Evolutionary conservation across 2,329 filamentous ascomycete species (phyloP), one percentile per base, ranked within the genome.

Genomic region (Botrytis hyacinthi): DNA sequence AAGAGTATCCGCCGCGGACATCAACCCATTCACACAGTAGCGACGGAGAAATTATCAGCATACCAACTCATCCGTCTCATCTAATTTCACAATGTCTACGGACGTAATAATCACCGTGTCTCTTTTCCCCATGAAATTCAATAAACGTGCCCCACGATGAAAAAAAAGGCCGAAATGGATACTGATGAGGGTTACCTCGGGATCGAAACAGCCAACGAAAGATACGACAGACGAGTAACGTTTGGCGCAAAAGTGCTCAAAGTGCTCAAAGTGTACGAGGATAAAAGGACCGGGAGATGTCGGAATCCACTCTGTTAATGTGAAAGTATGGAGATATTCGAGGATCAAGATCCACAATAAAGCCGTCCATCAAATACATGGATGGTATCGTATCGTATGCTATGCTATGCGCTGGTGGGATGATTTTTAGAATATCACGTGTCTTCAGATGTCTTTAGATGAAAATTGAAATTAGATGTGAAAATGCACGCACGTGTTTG

Each of bases 341-440:
- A 60, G 67, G 16, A 40, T 57, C n/a, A 60, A 40, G 60, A 71
- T 71, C 70, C 70, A 71, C n/a, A 71, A 71, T 71, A 71, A 71
- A 71, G 70, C 70, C 70, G 70, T 66, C 65, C 44, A 42, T 54
- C 46, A 40, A 29, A 42, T 68, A 32, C 26, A 29, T 57, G 14
- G n/a, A 29, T 57, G 14, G n/a, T 18, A 29, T 57, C 51, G 51
- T 29, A 29, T 57, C n/a, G n/a, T 29, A 29, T 57, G n/a, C n/a
- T 54, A 29, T 54, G 14, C 26, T 57, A 68, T 68, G 66, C 60
- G 70, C 10, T 32, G 59, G 57, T 71, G 46, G 46, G 46, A 71
- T 71, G 60, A 51, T 71, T 51, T 66, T 10, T 16, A 18, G 0
- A 0, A 57, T 54, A 26, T 68, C 66, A 68, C 66, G 66, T 68